Conservation (phyloP, 148 eudicot species). For the Talinum fruticosum region DNA sequence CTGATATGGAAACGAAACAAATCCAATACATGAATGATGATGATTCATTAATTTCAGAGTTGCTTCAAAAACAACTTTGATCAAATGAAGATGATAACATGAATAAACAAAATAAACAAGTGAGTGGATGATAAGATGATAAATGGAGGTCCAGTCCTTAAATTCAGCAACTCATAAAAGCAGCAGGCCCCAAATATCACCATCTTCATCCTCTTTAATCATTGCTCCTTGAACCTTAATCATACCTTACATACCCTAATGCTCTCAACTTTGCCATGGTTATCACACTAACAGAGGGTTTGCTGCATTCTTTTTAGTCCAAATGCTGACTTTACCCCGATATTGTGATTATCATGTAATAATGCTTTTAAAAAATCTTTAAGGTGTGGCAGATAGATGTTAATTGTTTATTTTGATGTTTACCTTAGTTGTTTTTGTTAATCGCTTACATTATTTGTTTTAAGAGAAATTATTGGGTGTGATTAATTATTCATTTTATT, state of each 20-base stretch:
- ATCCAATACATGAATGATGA: background rate
- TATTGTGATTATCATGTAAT: no score
- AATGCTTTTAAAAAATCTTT: no score
- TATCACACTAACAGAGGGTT: background rate
- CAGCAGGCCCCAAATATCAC: constrained; percentile 4
- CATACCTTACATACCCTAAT: background rate
- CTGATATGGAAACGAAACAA: background rate
- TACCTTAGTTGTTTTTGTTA: no score
- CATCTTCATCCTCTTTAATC: constrained; percentile 17
- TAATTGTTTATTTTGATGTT: no score
- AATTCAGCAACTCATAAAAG: constrained; percentile 30
- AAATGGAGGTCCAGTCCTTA: constrained; percentile 25
- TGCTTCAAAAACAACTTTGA: constrained; percentile 16
- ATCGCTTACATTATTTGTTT: no score
- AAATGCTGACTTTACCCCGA: no score
- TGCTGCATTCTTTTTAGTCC: background rate
- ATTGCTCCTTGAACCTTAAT: constrained; percentile 15
- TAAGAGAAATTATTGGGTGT: no score
- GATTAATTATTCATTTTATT: no score
- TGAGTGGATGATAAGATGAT: constrained; percentile 14
- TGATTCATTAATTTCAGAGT: background rate
- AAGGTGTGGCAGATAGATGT: no score
- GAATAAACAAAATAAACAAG: constrained; percentile 20
- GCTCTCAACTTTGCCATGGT: background rate
- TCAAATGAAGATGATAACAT: constrained; percentile 19